Base-by-base conservation (phyloP, 176 grass and related monocot genomes). In the Triticum dicoccoides region DNA sequence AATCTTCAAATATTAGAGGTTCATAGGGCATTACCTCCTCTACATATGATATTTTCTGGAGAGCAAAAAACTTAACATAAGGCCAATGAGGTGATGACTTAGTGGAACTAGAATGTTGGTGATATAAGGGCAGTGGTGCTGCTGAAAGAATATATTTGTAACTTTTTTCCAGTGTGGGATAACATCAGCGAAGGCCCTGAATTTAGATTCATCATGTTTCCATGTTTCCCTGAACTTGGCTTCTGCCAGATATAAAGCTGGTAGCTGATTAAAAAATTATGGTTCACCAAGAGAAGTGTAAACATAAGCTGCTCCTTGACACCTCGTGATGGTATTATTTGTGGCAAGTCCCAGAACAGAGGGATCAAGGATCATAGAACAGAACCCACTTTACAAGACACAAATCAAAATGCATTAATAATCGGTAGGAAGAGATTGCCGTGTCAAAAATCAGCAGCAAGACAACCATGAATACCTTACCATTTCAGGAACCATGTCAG, bases 401-500 rank as follows among this genome's bases (percentile, higher is more conserved):
- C 27, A 23, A 54, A 54, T 54, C 51, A 8, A 89, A 85, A 73
- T 27, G 37, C 65, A 35, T 73, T 24, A 34, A 9, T 29, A 45
- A 80, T 64, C 6, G 44, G 20, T 24, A 24, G 62, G 29, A 49
- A 27, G 63, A 61, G 42, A n/a, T 68, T 68, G 29, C 65, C 65
- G 14, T 68, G 30, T 34, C 33, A 17, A 68, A 68, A 68, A 76
- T 63, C 8, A 65, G 34, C 15, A 32, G 39, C 14, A 47, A 41
- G 51, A 51, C 47, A 51, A 68, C 41, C 14, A 69, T 24, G 80
- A 45, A 89, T 66, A 59, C 9, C 68, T 24, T 70, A 87, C 65
- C 20, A 39, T 88, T 79, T 91, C 59, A 78, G 65, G 80, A 24
- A 85, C 62, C 86, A 93, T 89, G 59, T 86, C 87, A 61, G 91